These are phyloP conservation scores for Candolleomyces aberdarensis DNA, from an alignment of 768 basidiomycete genomes.

Conservation along the genomic window DNA sequence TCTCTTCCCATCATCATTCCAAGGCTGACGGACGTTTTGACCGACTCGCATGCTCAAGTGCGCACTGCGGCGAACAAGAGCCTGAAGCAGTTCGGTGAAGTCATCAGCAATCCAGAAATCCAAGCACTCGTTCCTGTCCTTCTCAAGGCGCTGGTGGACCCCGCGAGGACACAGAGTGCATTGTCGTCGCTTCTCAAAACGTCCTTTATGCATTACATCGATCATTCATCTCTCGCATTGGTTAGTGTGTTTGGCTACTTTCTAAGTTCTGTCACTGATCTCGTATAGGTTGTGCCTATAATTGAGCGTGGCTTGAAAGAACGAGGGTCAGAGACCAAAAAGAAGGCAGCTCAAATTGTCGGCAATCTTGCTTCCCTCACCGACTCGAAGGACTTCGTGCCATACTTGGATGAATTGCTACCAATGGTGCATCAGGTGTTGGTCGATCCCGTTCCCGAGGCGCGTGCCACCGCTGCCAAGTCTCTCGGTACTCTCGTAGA, in stretches of 20 bases:
- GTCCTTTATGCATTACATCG: conserved; percentile 97
- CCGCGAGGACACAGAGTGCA: conserved; percentile 84
- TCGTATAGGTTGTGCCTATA: conserved; percentile 81
- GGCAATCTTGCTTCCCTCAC: conserved; percentile 94
- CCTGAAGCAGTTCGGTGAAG: conserved; percentile 97
- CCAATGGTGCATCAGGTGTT: conserved; percentile 91
- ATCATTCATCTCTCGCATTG: conserved; percentile 92
- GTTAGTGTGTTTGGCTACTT: conserved; percentile 37
- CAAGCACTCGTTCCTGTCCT: conserved; percentile 85
- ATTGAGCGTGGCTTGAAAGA: conserved; percentile 91
- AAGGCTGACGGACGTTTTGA: conserved; percentile 89
- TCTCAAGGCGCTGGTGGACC: conserved; percentile 94
- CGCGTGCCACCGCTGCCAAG: conserved; percentile 95
- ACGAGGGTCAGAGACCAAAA: conserved; percentile 90
- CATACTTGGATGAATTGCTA: conserved; percentile 84
- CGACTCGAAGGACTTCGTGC: conserved; percentile 89
- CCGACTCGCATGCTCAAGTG: conserved; percentile 97
- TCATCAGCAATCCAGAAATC: conserved; percentile 97
- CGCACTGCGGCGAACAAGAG: conserved; percentile 90
- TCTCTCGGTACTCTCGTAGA: conserved; percentile 96
- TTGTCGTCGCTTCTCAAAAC: conserved; percentile 86
- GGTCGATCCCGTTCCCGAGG: conserved; percentile 96
- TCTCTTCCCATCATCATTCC: conserved; percentile 97
- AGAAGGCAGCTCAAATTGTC: conserved; percentile 94
- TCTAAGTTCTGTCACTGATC: background rate